A percentile compares a stretch with the other conserved stretches of the same genome.
Conservation (phyloP, 1,284 basidiomycete species). For the Takashimella koratensis region DNA sequence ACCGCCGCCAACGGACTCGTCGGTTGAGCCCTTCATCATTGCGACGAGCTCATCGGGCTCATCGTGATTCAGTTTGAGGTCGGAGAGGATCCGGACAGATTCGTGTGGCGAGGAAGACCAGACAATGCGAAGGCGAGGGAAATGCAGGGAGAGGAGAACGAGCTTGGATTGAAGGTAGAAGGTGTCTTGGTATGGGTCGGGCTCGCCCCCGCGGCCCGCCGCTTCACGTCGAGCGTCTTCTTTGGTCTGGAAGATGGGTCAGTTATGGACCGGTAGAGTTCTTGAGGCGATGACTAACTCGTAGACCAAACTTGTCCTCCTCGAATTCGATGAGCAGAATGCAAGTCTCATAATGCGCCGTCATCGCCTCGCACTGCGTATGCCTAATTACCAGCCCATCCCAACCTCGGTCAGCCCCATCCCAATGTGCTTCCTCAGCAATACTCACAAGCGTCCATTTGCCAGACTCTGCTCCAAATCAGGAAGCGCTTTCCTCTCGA, state of each 20-base stretch:
- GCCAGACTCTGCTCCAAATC: conserved; percentile 91
- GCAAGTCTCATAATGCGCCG: conserved; percentile 88
- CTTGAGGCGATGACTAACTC: conserved; percentile 54
- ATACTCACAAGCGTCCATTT: conserved; percentile 82
- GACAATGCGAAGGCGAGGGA: conserved; percentile 86
- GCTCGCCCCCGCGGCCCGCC: conserved; percentile 55
- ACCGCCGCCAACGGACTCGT: conserved; percentile 6
- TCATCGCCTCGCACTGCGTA: conserved; percentile 97
- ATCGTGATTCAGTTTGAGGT: conserved; percentile 76
- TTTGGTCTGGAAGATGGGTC: conserved; percentile 40
- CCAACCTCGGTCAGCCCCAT: no score
- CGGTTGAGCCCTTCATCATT: conserved; percentile 60
- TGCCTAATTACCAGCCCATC: no score
- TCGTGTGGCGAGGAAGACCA: conserved; percentile 96
- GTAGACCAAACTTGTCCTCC: conserved; percentile 91
- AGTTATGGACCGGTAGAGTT: not conserved
- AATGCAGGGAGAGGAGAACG: conserved; percentile 80
- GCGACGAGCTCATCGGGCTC: conserved; percentile 80
- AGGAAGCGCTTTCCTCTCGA: conserved; percentile 90
- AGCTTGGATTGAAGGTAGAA: conserved; percentile 80
- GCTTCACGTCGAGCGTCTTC: conserved; percentile 54
- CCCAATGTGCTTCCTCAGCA: no score
- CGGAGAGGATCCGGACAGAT: conserved; percentile 86
- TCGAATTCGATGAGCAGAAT: conserved; percentile 98
- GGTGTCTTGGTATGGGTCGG: conserved; percentile 38